Conservation (phyloP, 148 eudicot genomes). For the Polygonum maritimum region DNA sequence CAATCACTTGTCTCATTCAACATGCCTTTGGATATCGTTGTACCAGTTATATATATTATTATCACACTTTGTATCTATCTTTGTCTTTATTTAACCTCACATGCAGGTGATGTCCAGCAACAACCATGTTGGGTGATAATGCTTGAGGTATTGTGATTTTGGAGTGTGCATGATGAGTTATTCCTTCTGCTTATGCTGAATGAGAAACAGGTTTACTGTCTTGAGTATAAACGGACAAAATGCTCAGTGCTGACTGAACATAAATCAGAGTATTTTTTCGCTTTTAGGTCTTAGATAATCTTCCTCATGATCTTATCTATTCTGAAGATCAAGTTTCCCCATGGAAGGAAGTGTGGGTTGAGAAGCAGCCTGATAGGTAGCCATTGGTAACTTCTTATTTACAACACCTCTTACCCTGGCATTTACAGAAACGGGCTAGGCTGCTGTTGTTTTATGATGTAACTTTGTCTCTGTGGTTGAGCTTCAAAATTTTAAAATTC, state of each 20-base stretch:
- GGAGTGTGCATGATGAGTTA: background rate
- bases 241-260: background rate
- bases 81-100: background rate
- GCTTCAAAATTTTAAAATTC: background rate
- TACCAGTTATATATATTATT: background rate
- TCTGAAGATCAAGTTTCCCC: slow-evolving; percentile 77
- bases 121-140: slow-evolving; percentile 98
- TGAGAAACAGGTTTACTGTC: slow-evolving; percentile 1
- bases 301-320: slow-evolving; percentile 90
- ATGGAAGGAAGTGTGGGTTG: slow-evolving; percentile 99
- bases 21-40: background rate
- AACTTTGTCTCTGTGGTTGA: background rate
- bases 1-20: background rate
- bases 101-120: slow-evolving; percentile 49
- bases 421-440: background rate
- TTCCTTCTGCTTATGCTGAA: slow-evolving; percentile 5
- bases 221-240: background rate
- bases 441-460: background rate
- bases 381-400: background rate
- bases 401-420: background rate
- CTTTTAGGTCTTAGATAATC: slow-evolving; percentile 91
- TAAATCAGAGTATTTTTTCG: background rate
- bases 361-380: slow-evolving; percentile 60
- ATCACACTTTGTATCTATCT: background rate
- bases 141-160: slow-evolving; percentile 61